Evolutionary conservation across 257 asterid species (phyloP).

Genomic region (Handroanthus guayacan): DNA sequence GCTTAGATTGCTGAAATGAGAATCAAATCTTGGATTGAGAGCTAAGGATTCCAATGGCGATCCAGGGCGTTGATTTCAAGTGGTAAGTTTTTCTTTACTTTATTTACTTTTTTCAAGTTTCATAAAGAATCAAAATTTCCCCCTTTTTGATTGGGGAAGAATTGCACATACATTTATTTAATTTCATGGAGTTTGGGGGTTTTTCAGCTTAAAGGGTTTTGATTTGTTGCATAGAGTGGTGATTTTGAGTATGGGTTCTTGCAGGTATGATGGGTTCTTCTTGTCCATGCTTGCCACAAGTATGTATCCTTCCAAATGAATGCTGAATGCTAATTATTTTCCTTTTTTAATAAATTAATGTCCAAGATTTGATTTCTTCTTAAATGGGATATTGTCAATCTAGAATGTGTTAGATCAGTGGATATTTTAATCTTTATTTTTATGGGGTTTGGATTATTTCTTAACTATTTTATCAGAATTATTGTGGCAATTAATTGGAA

Average conservation of each 20-base stretch:
- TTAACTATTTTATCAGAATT: constrained; percentile 51
- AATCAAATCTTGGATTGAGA: constrained; percentile 40
- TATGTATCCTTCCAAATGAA: constrained; percentile 59
- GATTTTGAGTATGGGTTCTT: constrained; percentile 34
- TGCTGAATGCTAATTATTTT: background rate
- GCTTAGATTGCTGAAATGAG: constrained; percentile 31
- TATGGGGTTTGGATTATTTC: constrained; percentile 30
- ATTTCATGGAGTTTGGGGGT: background rate
- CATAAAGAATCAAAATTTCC: background rate
- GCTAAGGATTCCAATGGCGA: constrained; percentile 55
- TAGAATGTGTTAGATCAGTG: constrained; percentile 2
- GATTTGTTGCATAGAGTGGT: background rate
- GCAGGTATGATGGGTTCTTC: constrained; percentile 82
- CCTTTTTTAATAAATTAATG: background rate
- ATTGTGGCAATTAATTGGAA: constrained; percentile 73
- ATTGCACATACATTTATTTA: too few relatives aligned
- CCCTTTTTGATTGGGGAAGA: background rate
- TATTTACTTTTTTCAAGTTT: background rate
- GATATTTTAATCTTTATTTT: background rate
- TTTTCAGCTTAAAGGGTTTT: background rate
- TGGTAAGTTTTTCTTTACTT: constrained; percentile 41
- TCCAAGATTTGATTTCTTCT: constrained; percentile 24
- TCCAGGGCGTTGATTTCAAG: constrained; percentile 67
- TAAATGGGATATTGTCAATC: background rate
- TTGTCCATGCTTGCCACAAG: constrained; percentile 74